Conservation (phyloP, 2,329 filamentous ascomycete species). For the Lachnellula subtilissima region DNA sequence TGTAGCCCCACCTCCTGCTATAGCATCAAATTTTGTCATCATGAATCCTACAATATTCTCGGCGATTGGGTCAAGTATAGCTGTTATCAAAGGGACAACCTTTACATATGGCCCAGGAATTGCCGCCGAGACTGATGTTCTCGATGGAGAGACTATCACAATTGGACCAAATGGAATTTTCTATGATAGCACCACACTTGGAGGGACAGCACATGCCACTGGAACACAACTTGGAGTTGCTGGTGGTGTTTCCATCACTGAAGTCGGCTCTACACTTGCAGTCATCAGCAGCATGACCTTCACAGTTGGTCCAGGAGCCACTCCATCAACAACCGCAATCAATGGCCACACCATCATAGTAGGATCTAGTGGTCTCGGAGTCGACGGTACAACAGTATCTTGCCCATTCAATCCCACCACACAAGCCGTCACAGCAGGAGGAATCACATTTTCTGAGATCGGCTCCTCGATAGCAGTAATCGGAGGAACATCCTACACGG, state of each 20-base stretch:
- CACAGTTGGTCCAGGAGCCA: conserved; percentile 43
- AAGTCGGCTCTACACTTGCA: conserved; percentile 31
- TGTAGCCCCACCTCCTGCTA: conserved; percentile 11
- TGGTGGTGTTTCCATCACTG: conserved; percentile 25
- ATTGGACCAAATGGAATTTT: conserved; percentile 20
- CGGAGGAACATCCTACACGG: conserved; percentile 24
- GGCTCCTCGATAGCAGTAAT: conserved; percentile 19
- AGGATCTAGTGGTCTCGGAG: conserved; percentile 42
- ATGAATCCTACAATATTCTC: conserved; percentile 20
- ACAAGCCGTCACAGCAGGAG: conserved; percentile 19
- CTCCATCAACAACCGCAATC: conserved; percentile 42
- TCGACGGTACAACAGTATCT: conserved; percentile 17
- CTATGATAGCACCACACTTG: conserved; percentile 19
- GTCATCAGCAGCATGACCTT: conserved; percentile 48
- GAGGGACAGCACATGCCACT: conserved; percentile 14
- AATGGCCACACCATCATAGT: conserved; percentile 49
- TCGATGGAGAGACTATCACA: conserved; percentile 24
- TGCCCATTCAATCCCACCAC: conserved; percentile 22
- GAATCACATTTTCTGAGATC: conserved; percentile 23
- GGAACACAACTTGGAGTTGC: conserved; percentile 24
- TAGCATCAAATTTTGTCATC: conserved; percentile 22
- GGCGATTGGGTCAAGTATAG: conserved; percentile 18
- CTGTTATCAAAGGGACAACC: conserved; percentile 15
- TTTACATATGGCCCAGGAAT: conserved; percentile 20
- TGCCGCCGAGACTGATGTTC: conserved; percentile 14